Base-by-base conservation (phyloP, 305 asterid genomes). In the Fraxinus nigra region DNA sequence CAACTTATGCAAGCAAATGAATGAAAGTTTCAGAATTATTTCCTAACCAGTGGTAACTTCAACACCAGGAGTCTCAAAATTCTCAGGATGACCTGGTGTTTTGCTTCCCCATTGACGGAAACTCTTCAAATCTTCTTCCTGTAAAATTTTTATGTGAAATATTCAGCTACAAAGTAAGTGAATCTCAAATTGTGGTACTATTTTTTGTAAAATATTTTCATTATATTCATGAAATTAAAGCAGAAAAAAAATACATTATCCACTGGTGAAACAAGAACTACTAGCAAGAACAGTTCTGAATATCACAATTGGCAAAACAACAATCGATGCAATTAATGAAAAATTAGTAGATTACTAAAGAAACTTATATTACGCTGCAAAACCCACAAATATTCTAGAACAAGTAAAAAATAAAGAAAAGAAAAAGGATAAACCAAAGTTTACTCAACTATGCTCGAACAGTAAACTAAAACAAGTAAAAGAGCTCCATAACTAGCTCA, bases 81-180 rank as follows among this genome's bases (percentile, higher is more conserved):
- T 94, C 90, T 96, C 99, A 0, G 99, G 99, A 88, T 96, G 99
- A 77, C 98, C 99, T 2, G 99, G 99, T 72, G 98, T 93, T 84
- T 43, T 89, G 93, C 99, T 96, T 85, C 88, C 99, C 98, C 99
- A 96, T 87, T 96, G 98, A 28, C 98, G 94, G 92, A 96, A 96
- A 72, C 79, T 81, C 90, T 91, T 94, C 91, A 96, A 91, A 87
- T 96, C 99, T 80, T 94, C 99, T 85, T 93, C 99, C 98, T 94
- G 80, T 61, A 24, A 77, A 72, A 74, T 61, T 80, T 76, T 81
- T n/a, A 63, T 94, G 80, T 61, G 30, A 67, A 67, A 18, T 63
- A 7, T 74, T 79, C 82, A 76, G 81, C 81, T 8, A 37, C 82
- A 32, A 54, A 65, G 38, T 59, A 82, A 4, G 59, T 30, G 69